Evolutionary conservation across 1,284 basidiomycete genomes (phyloP).

Genomic region (Hymenochaete sp.): DNA sequence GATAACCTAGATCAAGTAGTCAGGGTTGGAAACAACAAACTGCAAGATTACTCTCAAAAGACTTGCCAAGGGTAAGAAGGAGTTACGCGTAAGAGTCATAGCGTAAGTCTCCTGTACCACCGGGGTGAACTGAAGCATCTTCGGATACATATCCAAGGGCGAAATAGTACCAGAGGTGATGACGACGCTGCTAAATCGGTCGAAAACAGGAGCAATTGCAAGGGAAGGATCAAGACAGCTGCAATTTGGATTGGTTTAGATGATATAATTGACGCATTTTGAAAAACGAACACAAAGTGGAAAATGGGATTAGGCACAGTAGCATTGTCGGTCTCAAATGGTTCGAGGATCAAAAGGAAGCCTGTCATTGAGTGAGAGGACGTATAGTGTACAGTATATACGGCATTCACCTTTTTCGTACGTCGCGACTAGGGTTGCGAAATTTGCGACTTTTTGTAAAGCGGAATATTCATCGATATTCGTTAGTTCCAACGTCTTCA

Average conservation of each 20-base stretch:
- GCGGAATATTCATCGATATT: constrained; percentile 88
- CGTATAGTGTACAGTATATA: not conserved
- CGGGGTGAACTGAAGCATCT: constrained; percentile 98
- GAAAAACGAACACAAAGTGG: constrained; percentile 73
- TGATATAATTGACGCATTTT: constrained; percentile 1
- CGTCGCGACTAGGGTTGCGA: constrained; percentile 95
- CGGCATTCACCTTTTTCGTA: constrained; percentile 81
- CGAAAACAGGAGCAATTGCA: constrained; percentile 97
- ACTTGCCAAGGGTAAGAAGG: constrained; percentile 90
- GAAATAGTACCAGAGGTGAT: constrained; percentile 99
- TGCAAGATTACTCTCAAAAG: not conserved
- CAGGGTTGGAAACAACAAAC: constrained; percentile 11
- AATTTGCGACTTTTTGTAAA: constrained; percentile 92
- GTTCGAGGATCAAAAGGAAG: constrained; percentile 95
- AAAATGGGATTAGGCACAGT: constrained; percentile 99
- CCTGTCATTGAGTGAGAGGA: constrained; percentile 40
- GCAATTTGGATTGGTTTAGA: constrained; percentile 8
- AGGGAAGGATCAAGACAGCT: constrained; percentile 96
- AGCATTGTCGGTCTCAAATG: constrained; percentile 97
- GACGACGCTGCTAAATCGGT: constrained; percentile 96
- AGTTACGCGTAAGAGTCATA: constrained; percentile 96
- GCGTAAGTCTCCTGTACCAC: constrained; percentile 96
- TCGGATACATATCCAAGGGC: constrained; percentile 99
- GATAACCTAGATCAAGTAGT: constrained; percentile 59
- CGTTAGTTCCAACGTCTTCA: constrained; percentile 86